Base-by-base conservation (phyloP, 192 early-diverging fungal species). In the Bifiguratus adelaidae region DNA sequence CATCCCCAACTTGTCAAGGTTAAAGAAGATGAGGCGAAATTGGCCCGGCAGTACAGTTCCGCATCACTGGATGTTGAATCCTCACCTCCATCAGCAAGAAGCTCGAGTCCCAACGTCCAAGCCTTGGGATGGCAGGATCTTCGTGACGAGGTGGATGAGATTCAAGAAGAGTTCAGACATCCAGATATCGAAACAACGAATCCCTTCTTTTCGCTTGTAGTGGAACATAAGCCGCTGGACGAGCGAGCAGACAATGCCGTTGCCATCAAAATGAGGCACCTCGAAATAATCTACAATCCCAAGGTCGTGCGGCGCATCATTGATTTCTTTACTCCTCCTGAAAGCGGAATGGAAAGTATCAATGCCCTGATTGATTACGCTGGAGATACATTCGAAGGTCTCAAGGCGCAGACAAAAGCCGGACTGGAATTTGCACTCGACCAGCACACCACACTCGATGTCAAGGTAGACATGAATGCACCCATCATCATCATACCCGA, bases 381-480 rank as follows among this genome's bases (percentile, higher is more conserved):
- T 4, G 87, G 87, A 26, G 80, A 82, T 53, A 86, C 90, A 0
- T 67, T 97, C 4, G 81, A 89, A 47, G 90, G 89, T 9, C 58
- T 99, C 23, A 84, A 85, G 16, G 74, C 85, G 12, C 91, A 95
- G 58, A 96, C 96, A 5, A 60, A 84, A 30, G 88, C 88, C 4
- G 89, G 86, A 2, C 58, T 99, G 2, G 69, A 65, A 47, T 85
- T 78, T 63, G 89, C 88, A 3, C 54, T 99, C 43, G 84, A 82
- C 30, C 77, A 87, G 52, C 90, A 96, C 65, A 92, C 85, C 41
- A 90, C 91, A 2, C 52, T 92, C 2, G 90, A 95, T 64, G 63
- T 97, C 7, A 78, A 85, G 33, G 77, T 99, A n/a, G 94, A 99
- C 48, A 80, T 94, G 63, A 89, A 94, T 53, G 96, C 96, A 3